These are phyloP conservation scores for Pythium folliculosum DNA, from an alignment of 352 stramenopile species.

Conservation along the genomic window DNA sequence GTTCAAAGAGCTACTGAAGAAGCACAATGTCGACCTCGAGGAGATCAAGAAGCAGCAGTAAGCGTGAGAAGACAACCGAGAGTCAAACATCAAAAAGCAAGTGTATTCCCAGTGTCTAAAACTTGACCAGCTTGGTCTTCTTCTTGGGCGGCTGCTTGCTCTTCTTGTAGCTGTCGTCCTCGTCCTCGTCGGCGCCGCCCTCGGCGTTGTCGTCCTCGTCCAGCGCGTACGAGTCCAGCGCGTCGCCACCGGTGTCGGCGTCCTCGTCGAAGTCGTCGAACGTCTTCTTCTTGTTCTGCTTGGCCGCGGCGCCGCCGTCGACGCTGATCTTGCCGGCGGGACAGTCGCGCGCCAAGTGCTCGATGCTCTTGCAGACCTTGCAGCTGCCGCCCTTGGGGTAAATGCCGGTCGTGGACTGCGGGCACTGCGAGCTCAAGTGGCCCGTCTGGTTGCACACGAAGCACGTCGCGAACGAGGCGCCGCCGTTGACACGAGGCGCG, in stretches of 20 bases:
- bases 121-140: constrained; percentile 28
- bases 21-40: constrained; percentile 73
- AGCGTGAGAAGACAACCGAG: background rate
- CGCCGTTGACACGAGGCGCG: constrained; percentile 60
- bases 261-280: constrained; percentile 70
- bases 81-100: constrained; percentile 30
- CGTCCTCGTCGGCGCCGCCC: constrained; percentile 33
- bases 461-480: constrained; percentile 77
- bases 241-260: constrained; percentile 43
- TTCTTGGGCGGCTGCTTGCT: constrained; percentile 18
- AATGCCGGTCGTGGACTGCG: constrained; percentile 84
- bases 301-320: constrained; percentile 53
- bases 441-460: constrained; percentile 88
- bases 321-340: constrained; percentile 66
- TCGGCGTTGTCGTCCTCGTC: constrained; percentile 34
- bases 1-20: constrained; percentile 79
- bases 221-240: constrained; percentile 51
- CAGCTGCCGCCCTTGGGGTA: constrained; percentile 90
- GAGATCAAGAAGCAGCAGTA: constrained; percentile 51
- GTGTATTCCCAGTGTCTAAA: constrained; percentile 17
- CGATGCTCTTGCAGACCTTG: constrained; percentile 83
- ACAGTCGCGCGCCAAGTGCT: constrained; percentile 85
- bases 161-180: constrained; percentile 31
- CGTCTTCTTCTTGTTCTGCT: constrained; percentile 81
- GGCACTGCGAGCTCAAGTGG: constrained; percentile 86